Percentiles rank a stretch among this genome's conserved stretches.
Evolutionary conservation across 495 filamentous ascomycete genomes (phyloP).

Genomic region (Penicillium ochrochloron): DNA sequence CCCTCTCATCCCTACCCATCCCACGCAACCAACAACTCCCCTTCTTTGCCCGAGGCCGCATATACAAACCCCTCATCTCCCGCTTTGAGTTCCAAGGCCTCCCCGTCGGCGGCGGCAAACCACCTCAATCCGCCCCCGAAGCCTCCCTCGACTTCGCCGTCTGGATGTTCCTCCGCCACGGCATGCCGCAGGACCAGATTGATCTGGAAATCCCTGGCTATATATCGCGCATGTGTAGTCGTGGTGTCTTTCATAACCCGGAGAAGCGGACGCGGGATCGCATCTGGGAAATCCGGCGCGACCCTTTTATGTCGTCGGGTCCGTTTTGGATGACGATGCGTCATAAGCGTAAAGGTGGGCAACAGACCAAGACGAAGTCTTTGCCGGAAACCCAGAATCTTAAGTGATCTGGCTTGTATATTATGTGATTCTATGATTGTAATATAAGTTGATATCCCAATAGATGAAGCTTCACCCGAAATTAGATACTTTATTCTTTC

Average conservation of each 20-base stretch:
- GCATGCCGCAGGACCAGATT: constrained; percentile 38
- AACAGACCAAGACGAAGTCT: neutral
- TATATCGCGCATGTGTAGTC: constrained; percentile 26
- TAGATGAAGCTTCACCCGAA: neutral
- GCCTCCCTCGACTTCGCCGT: constrained; percentile 46
- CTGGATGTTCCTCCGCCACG: constrained; percentile 36
- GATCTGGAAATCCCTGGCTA: constrained; percentile 43
- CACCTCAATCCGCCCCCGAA: constrained; percentile 22
- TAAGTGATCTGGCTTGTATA: constrained; percentile 5
- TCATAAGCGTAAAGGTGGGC: neutral
- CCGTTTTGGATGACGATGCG: constrained; percentile 3
- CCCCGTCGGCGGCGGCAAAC: constrained; percentile 11
- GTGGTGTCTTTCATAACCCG: constrained; percentile 11
- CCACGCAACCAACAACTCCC: constrained; percentile 10
- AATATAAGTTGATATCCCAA: constrained; percentile 12
- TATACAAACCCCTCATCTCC: constrained; percentile 9
- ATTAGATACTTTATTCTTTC: neutral
- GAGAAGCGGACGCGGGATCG: constrained; percentile 11
- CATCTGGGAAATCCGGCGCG: constrained; percentile 14
- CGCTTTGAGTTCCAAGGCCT: constrained; percentile 3
- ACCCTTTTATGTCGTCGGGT: constrained; percentile 17
- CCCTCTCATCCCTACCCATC: neutral
- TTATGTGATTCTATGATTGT: constrained; percentile 10
- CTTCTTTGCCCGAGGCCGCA: constrained; percentile 8
- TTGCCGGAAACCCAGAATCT: neutral